Evolutionary conservation across 2,329 filamentous ascomycete species (phyloP), one percentile per base, ranked within the genome.

Genomic region (Aureobasidium melanogenum): DNA sequence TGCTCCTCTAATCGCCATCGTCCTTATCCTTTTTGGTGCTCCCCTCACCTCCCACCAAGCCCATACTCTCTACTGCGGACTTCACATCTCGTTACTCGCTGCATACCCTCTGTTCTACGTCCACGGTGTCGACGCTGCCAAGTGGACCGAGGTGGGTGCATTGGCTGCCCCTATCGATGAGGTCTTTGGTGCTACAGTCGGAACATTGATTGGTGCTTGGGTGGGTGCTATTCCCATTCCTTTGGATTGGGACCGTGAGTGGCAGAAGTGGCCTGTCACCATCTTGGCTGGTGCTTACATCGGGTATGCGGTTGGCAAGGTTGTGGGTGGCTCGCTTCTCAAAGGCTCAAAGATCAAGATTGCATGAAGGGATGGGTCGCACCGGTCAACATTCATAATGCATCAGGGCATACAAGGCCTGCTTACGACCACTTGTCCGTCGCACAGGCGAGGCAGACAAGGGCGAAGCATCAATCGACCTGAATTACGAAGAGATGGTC

Each of bases 181-280:
- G 71, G 84, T 89, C 0, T 94, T 91, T 75, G 93, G 91, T 2
- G 90, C 85, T 1, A 80, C 90, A 10, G 74, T 92, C n/a, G 94
- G 94, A 5, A 86, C 85, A 0, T 77, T 88, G 28, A 69, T 93
- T 1, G 94, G 94, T 6, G 91, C 90, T 43, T 97, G 94, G 94
- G 77, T 96, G 44, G 94, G 94, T 3, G 94, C 94, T 8, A 85
- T 97, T 58, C 94, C 95, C 0, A 97, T 99, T 67, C 94, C 94
- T 1, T 78, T 99, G 66, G 94, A 99, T 73, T 97, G 93, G 82
- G 94, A 99, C 73, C 86, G 94, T n/a, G 91, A 96, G 68, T 99
- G 94, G 94, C 94, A 99, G 82, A 89, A 88, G 73, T 99, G 93
- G 89, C 94, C 94, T 0, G 87, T 97, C 51, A 99, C 94, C 0